A percentile compares a stretch with the other conserved stretches of the same genome.
These are phyloP conservation scores for Umbellularia californica DNA, from an alignment of 164 flowering plant genomes.

Conservation along the genomic window DNA sequence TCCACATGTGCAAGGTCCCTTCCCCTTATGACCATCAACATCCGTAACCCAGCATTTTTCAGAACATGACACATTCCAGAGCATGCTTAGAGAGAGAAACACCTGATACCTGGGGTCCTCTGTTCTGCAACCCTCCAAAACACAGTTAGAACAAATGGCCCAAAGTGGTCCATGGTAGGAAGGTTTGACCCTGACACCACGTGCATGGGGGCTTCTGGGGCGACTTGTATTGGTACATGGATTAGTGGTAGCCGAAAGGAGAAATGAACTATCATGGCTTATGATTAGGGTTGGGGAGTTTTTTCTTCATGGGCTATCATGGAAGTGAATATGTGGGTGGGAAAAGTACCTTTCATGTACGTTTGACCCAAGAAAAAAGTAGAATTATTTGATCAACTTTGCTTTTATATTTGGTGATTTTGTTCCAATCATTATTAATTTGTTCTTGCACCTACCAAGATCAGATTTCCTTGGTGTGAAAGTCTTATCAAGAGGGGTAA, in stretches of 20 bases:
- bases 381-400: constrained; percentile 11
- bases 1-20: background rate
- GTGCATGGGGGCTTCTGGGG: background rate
- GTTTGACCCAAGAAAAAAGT: constrained; percentile 18
- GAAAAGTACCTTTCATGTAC: constrained; percentile 11
- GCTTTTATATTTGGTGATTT: constrained; percentile 1
- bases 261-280: constrained; percentile 20
- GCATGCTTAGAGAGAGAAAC: background rate
- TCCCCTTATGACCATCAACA: background rate
- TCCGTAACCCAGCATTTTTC: background rate
- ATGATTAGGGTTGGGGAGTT: constrained; percentile 31
- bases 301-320: constrained; percentile 7
- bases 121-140: background rate
- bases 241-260: constrained; percentile 43
- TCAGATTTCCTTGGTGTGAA: constrained; percentile 2
- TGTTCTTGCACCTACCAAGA: constrained; percentile 6
- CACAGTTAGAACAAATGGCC: background rate
- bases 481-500: constrained; percentile 4
- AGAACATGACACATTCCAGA: background rate
- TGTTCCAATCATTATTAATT: constrained; percentile 9
- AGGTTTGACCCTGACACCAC: background rate
- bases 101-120: background rate
- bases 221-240: constrained; percentile 14
- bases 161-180: background rate
- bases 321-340: background rate